Conservation (phyloP, 495 filamentous ascomycete genomes). For the Pyronema domesticum region DNA sequence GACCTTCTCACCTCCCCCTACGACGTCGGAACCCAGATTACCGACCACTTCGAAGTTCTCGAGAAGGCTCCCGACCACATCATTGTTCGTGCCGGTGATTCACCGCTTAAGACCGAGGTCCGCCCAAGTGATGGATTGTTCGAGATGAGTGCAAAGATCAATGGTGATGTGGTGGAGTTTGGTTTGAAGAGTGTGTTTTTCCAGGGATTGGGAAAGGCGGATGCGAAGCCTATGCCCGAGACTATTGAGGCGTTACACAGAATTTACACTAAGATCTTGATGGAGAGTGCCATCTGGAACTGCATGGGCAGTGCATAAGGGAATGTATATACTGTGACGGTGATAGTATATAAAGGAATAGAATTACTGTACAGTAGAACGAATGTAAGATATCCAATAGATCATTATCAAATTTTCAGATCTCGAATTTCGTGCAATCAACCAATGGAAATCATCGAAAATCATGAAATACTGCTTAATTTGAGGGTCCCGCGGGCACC, state of each 20-base stretch:
- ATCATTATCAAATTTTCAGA: too few relatives aligned
- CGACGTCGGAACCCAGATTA: slow-evolving; percentile 45
- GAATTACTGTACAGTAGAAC: too few relatives aligned
- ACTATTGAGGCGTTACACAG: slow-evolving; percentile 41
- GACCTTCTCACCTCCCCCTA: slow-evolving; percentile 39
- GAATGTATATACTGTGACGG: too few relatives aligned
- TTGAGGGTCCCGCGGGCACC: too few relatives aligned
- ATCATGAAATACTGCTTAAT: too few relatives aligned
- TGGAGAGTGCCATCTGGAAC: slow-evolving; percentile 36
- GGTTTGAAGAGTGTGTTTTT: slow-evolving; percentile 40
- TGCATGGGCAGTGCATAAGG: slow-evolving; percentile 4
- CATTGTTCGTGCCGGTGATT: slow-evolving; percentile 48
- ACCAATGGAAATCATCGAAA: too few relatives aligned
- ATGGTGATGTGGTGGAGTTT: slow-evolving; percentile 44
- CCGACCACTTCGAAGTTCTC: slow-evolving; percentile 63
- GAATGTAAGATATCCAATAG: too few relatives aligned
- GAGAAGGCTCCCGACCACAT: slow-evolving; percentile 44
- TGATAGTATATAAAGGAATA: too few relatives aligned
- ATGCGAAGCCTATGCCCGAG: slow-evolving; percentile 33
- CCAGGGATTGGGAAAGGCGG: slow-evolving; percentile 34
- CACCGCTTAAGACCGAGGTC: slow-evolving; percentile 38
- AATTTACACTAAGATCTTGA: slow-evolving; percentile 45
- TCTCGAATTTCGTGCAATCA: too few relatives aligned
- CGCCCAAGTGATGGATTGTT: slow-evolving; percentile 51
- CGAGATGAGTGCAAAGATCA: slow-evolving; percentile 45